Base-by-base conservation (phyloP, 2,329 filamentous ascomycete species). In the Neodidymelliopsis sp. region DNA sequence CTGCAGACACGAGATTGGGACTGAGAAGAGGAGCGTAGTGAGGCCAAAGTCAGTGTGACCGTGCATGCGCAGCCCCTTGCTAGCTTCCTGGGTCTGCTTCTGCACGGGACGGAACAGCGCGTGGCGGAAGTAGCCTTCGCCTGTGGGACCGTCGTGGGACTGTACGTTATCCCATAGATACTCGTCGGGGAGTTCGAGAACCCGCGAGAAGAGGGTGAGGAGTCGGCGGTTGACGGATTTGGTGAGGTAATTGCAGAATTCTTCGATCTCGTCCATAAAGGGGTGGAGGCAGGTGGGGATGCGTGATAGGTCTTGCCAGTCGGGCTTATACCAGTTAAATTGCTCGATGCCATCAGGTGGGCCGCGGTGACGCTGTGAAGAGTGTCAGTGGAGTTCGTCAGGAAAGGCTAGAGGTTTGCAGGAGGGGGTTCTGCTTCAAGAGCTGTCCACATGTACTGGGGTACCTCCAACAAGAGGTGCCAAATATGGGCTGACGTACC, bases 241-340 rank as follows among this genome's bases (percentile, higher is more conserved):
- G 11, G 75, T 79, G n/a, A 79, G 62, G 54, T 79, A 80, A 60
- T 75, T 72, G 66, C 71, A 71, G 59, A 79, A 78, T 0, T 70
- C 66, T 40, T 72, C 72, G 38, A 80, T 78, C 53, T 80, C 78
- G 50, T 79, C 77, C 77, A 79, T 79, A 51, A 79, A 79, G 0
- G 78, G 77, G 43, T 74, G 70, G 1, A 80, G 61, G 38, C 78
- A 81, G n/a, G 52, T 70, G 1, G 79, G 79, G 0, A 74, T 66
- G 6, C 75, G 81, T 36, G 72, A 60, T 16, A 66, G 54, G 47
- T 76, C 66, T 49, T 75, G 65, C 73, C 75, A 80, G 35, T 81
- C 77, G 1, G 62, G 62, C 18, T 70, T 74, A 66, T 81, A 81
- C 74, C 75, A 81, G 65, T 81, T 81, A 65, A 81, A 82, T 50